Base-by-base conservation (phyloP, 768 basidiomycete genomes). In the Lactarius psammicola region DNA sequence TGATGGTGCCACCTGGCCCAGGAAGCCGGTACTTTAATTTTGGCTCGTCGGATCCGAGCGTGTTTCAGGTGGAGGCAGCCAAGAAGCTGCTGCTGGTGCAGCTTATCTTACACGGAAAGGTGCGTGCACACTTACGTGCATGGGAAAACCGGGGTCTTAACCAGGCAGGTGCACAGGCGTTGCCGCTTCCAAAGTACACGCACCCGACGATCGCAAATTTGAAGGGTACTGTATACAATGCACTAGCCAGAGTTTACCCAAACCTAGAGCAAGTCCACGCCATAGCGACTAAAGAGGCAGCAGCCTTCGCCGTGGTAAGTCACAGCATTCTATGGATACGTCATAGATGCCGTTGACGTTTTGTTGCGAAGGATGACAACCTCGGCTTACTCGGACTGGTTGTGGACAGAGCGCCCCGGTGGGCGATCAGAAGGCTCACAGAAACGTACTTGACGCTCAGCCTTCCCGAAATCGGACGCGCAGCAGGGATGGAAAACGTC, bases 21-120 rank as follows among this genome's bases (percentile, higher is more conserved):
- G 66, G 67, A 38, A 30, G 59, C 28, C 56, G 55, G 46, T 66
- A 56, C 11, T 42, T 33, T 15, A 60, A 40, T 23, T 26, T 46
- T 51, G 49, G 61, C 71, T 72, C 78, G 74, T 11, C 80, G 76
- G 46, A 70, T 13, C 84, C 86, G 0, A 81, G 85, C 3, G 85
- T 88, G 9, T 78, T 95, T 3, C 94, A 96, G 74, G 75, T 94
- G 71, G 94, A 95, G 72, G 94, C 94, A 0, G 78, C 89, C 71
- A 95, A 95, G 81, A 94, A 95, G 76, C 77, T 94, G 56, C 77
- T 83, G 26, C 79, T 95, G 5, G 84, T 94, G 6, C 92, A 94
- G 73, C 76, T 95, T 55, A 90, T 95, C 63, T 79, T 83, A 26
- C 81, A 85, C 60, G 94, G 94, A 20, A 86, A 87, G 82, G 90